Evolutionary conservation across 805 yeast genomes (phyloP).

Genomic region (Candida chilensis): DNA sequence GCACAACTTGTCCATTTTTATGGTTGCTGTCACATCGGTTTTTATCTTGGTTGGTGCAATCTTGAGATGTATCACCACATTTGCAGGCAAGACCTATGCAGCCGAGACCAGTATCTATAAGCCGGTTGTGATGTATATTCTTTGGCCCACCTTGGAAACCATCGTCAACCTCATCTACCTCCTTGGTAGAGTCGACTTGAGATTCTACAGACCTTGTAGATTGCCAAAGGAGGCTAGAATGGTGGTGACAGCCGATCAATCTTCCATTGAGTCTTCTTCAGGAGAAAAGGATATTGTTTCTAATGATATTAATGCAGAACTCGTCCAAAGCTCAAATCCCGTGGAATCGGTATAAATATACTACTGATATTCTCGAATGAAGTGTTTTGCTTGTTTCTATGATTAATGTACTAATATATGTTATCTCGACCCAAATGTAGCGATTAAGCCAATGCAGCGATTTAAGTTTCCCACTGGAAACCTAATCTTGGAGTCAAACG

Average conservation of each 20-base stretch:
- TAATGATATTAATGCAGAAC: no score
- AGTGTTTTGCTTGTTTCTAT: no score
- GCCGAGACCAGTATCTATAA: conserved; percentile 33
- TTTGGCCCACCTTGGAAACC: conserved; percentile 63
- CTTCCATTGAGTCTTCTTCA: conserved; percentile 1
- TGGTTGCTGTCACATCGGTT: conserved; percentile 35
- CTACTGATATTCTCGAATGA: no score
- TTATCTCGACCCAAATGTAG: no score
- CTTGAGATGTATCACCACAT: conserved; percentile 39
- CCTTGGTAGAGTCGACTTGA: conserved; percentile 59
- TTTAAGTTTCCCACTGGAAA: no score
- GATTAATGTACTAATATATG: no score
- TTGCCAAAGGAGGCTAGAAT: conserved; percentile 28
- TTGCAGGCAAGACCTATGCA: conserved; percentile 18
- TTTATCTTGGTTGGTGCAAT: conserved; percentile 41
- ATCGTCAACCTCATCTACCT: conserved; percentile 48
- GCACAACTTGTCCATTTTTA: conserved; percentile 42
- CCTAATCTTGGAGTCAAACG: no score
- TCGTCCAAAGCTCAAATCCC: no score
- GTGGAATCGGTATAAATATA: no score
- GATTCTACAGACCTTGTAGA: conserved; percentile 73
- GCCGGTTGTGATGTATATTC: conserved; percentile 54
- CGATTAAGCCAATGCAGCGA: no score
- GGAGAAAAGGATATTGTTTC: conserved; percentile 1
- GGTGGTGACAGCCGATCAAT: conserved; percentile 31